Base-by-base conservation (phyloP, 2,329 filamentous ascomycete species). In the Penicillium concentricum region DNA sequence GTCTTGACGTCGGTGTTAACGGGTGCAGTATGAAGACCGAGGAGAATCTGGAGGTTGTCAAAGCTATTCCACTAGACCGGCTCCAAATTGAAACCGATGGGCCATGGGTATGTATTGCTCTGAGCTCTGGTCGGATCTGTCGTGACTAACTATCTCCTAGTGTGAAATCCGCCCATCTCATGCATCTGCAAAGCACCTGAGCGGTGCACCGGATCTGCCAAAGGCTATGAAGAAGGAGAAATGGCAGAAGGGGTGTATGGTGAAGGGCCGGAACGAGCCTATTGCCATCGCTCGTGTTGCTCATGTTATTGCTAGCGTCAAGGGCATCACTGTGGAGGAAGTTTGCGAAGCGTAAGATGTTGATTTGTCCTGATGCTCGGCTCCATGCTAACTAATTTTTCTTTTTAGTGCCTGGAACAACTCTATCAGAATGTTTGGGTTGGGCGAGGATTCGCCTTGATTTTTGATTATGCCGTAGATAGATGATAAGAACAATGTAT, bases 51-150 rank as follows among this genome's bases (percentile, higher is more conserved):
- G 87, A 84, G 15, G 92, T 97, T 3, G 91, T 97, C 12, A 86
- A 83, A 61, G 84, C 88, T 58, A 86, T 97, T 38, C 89, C 87
- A 12, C 78, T 99, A 12, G 86, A 92, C 54, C 79, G 87, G 45
- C 75, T 99, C 52, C 95, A 97, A 83, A 86, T 99, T 46, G 94
- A 99, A 81, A 99, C 94, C 0, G 94, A 99, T 72, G 94, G 94
- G 2, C 94, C 94, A 3, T 99, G 94, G 84, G 78, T 79, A 72
- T 64, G 71, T 54, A 41, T 1, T 37, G 10, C 13, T 50, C 53
- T 37, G 22, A 15, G 37, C 5, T 39, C 8, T 42, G 22, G 12
- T 2, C 5, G 3, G 22, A 26, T 46, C 15, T 18, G 6, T 38
- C 30, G 28, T 52, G 28, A 61, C 51, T 56, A 30, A 52, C 32